Evolutionary conservation across 768 basidiomycete species (phyloP).

Genomic region (Pleurotus cornucopiae): DNA sequence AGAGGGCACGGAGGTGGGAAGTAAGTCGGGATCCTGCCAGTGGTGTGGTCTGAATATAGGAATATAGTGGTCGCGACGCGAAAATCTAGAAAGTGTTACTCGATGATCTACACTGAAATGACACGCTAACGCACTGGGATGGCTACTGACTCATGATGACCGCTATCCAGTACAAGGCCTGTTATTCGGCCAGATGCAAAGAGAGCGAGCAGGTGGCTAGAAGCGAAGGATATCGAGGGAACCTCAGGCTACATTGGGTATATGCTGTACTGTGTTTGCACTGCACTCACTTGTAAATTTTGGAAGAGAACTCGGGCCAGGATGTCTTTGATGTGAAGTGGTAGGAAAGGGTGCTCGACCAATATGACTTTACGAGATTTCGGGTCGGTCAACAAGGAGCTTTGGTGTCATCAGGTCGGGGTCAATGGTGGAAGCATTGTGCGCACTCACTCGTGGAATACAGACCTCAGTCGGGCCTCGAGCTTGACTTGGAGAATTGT

Average conservation of each 20-base stretch:
- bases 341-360: conserved; percentile 85
- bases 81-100: conserved; percentile 61
- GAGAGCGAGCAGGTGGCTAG: conserved; percentile 81
- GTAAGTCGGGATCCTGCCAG: conserved; percentile 82
- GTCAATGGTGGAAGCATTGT: not conserved
- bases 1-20: conserved; percentile 73
- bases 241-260: conserved; percentile 45
- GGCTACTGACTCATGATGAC: conserved; percentile 84
- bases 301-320: conserved; percentile 85
- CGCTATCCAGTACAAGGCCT: conserved; percentile 90
- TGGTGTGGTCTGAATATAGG: conserved; percentile 80
- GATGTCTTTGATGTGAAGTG: conserved; percentile 82
- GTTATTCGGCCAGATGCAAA: conserved; percentile 86
- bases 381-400: conserved; percentile 90
- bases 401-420: conserved; percentile 24
- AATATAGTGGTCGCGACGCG: conserved; percentile 81
- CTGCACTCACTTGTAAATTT: conserved; percentile 68
- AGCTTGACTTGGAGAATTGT: conserved; percentile 66
- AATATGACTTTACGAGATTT: conserved; percentile 94
- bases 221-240: conserved; percentile 90
- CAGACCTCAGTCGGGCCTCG: conserved; percentile 64
- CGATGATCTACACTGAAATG: not conserved
- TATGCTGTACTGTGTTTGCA: not conserved
- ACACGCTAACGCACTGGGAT: conserved; percentile 62
- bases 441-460: conserved; percentile 76